Percentiles rank a stretch among this genome's conserved stretches.
Evolutionary conservation across 1,284 basidiomycete species (phyloP).

Genomic region (Bjerkandera adusta): DNA sequence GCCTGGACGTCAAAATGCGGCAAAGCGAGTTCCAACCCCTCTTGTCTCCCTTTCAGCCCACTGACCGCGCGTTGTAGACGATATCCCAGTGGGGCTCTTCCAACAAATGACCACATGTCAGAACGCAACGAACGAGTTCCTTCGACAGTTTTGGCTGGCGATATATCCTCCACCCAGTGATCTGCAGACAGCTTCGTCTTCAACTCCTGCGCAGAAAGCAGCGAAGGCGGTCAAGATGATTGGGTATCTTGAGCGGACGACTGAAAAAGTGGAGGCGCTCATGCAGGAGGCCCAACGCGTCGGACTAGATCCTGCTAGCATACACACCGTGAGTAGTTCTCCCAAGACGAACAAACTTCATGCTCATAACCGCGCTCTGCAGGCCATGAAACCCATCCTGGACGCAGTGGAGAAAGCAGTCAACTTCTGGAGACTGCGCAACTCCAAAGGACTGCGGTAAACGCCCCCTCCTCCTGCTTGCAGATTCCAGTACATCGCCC

Average conservation of each 20-base stretch:
- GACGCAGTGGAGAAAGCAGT: constrained; percentile 80
- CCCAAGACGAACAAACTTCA: too few relatives aligned
- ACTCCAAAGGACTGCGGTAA: constrained; percentile 17
- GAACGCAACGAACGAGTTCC: constrained; percentile 91
- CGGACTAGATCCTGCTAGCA: constrained; percentile 60
- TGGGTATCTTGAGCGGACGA: constrained; percentile 74
- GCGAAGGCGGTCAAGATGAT: constrained; percentile 85
- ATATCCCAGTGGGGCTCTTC: constrained; percentile 78
- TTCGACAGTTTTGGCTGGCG: constrained; percentile 94
- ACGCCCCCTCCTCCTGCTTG: not conserved
- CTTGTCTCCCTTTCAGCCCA: constrained; percentile 1
- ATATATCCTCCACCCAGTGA: constrained; percentile 77
- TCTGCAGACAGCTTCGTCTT: constrained; percentile 41
- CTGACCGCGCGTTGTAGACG: constrained; percentile 45
- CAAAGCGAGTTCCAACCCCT: constrained; percentile 48
- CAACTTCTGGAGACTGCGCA: constrained; percentile 46
- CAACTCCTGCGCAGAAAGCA: constrained; percentile 63
- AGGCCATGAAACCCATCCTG: constrained; percentile 82
- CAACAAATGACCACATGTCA: constrained; percentile 86
- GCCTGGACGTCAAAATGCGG: constrained; percentile 60
- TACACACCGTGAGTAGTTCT: constrained; percentile 59
- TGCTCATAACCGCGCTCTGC: not conserved
- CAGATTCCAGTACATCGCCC: too few relatives aligned
- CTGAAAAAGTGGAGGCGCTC: constrained; percentile 78
- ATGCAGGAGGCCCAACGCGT: constrained; percentile 60